Conservation (phyloP, 305 asterid genomes). For the Fraxinus nigra region DNA sequence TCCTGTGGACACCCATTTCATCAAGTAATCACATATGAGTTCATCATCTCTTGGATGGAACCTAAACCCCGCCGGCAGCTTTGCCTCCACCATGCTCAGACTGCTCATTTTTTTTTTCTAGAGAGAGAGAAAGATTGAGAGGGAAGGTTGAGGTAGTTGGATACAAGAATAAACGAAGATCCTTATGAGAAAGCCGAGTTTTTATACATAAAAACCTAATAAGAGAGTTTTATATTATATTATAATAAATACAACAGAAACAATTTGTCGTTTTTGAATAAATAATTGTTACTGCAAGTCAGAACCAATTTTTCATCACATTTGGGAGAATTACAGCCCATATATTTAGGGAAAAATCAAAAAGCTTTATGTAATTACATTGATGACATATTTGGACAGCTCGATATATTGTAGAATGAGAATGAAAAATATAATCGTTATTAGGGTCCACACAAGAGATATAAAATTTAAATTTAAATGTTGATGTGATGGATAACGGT, state of each 20-base stretch:
- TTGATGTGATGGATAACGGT: too few relatives aligned
- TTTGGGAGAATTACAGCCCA: background rate
- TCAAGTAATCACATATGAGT: constrained; percentile 69
- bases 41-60: constrained; percentile 90
- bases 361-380: background rate
- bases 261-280: background rate
- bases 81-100: constrained; percentile 70
- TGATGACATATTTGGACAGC: background rate
- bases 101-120: constrained; percentile 37
- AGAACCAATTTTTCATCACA: background rate
- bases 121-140: background rate
- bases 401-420: background rate
- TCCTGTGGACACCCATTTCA: constrained; percentile 40
- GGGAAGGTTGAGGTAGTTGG: background rate
- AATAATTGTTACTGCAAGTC: background rate
- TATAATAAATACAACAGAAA: too few relatives aligned
- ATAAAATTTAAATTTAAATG: too few relatives aligned
- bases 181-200: constrained; percentile 11
- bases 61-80: constrained; percentile 85
- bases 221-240: background rate
- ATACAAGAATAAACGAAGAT: background rate
- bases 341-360: background rate
- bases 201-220: background rate
- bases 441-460: too few relatives aligned
- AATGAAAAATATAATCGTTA: too few relatives aligned